A percentile compares a stretch with the other conserved stretches of the same genome.
phyloP scores from a whole-genome alignment of 176 grass and related monocot genomes.

The Juncus inflexus region DNA sequence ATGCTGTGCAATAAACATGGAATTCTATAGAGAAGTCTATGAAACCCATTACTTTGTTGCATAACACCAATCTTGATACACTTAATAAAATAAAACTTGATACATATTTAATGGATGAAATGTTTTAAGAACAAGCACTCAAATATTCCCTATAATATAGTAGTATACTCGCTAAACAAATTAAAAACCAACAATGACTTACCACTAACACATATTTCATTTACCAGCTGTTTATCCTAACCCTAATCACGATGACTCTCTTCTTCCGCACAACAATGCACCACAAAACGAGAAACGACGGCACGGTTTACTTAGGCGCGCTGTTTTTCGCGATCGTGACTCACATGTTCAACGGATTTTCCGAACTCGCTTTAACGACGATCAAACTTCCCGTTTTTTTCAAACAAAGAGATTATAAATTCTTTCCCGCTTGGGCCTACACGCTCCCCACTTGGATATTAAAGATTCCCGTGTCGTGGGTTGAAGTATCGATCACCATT shows the following conservation, averaged over 20 bases:
- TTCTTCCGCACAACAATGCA: conserved; percentile 66
- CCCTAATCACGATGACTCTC: conserved; percentile 48
- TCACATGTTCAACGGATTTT: conserved; percentile 62
- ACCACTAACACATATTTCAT: too few species aligned
- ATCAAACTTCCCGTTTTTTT: conserved; percentile 71
- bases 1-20: too few species aligned
- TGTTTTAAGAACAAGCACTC: too few species aligned
- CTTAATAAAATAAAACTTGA: too few species aligned
- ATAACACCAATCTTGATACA: too few species aligned
- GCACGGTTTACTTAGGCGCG: conserved; percentile 48
- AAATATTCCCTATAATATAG: too few species aligned
- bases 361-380: conserved; percentile 59
- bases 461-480: conserved; percentile 51
- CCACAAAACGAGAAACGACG: conserved; percentile 30
- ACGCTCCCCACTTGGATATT: conserved; percentile 62
- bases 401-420: conserved; percentile 67
- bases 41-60: too few species aligned
- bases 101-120: too few species aligned
- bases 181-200: too few species aligned
- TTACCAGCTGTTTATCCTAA: conserved; percentile 44
- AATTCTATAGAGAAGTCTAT: too few species aligned
- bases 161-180: too few species aligned
- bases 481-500: conserved; percentile 56
- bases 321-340: conserved; percentile 49
- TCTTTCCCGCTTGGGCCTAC: conserved; percentile 66